Base-by-base conservation (phyloP, 2,329 filamentous ascomycete species). In the Podosphaera fusca region DNA sequence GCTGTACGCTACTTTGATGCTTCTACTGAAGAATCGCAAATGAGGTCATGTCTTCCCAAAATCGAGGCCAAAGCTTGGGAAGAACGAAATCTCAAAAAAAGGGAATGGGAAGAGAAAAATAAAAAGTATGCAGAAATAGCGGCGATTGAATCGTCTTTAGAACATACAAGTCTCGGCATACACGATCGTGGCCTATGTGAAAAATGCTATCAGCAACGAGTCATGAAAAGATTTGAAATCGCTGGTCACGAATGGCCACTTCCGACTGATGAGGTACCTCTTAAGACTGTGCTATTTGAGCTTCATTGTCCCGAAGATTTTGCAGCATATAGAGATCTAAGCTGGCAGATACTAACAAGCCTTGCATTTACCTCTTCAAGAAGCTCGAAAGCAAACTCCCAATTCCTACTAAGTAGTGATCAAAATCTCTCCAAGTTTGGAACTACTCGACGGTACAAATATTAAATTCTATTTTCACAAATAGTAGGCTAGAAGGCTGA, bases 271-370 rank as follows among this genome's bases (percentile, higher is more conserved):
- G 56, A 64, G 0, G 59, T 64, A 4, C 62, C 69, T 21, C 67
- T 67, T 40, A 71, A 72, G 31, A 69, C 69, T 1, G 64, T 76
- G 0, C 59, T 79, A 0, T 77, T 80, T 56, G 78, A 81, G 59
- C 65, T 80, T 2, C 60, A 59, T 0, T 68, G 70, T 31, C 76
- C 77, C 0, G 46, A 60, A 2, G 67, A 66, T 6, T 70, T 78
- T 30, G 67, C 67, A 3, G 66, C 66, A 0, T 81, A 79, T 63
- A 69, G 78, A 35, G 70, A 77, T 59, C 67, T 70, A 2, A 77
- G 74, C 1, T 79, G 75, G 73, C 63, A 60, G 2, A 70, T 79
- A 9, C 21, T 76, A 0, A 65, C 65, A 8, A 61, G 58, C 2
- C 60, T 77, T 9, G 54, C 54, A 40, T 33, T n/a, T 33, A 51